These are phyloP conservation scores for Epichloe elymi DNA, from an alignment of 2,329 filamentous ascomycete species.

Conservation along the genomic window DNA sequence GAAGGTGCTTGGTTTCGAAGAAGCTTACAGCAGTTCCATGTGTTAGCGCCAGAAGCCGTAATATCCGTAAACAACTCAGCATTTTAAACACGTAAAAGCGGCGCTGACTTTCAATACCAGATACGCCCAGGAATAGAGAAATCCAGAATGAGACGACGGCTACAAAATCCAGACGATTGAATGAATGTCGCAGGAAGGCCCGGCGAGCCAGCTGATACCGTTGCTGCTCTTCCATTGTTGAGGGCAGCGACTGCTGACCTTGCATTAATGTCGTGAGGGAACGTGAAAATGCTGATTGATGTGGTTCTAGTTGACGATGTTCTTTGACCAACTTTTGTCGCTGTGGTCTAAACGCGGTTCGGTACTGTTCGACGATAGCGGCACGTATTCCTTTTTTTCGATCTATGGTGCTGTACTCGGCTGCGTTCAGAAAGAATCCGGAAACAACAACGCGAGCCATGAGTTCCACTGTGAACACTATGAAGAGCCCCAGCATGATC, in stretches of 20 bases:
- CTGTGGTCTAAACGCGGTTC: conserved; percentile 69
- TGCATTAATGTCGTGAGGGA: conserved; percentile 72
- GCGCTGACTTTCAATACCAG: conserved; percentile 51
- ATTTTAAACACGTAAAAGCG: conserved; percentile 89
- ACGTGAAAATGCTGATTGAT: conserved; percentile 55
- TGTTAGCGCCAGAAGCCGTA: conserved; percentile 81
- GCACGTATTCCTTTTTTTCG: conserved; percentile 60
- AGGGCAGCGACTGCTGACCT: conserved; percentile 39
- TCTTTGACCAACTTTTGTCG: conserved; percentile 54
- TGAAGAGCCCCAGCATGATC: conserved; percentile 69
- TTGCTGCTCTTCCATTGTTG: conserved; percentile 63
- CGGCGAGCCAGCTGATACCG: conserved; percentile 75
- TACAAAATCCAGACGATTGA: conserved; percentile 90
- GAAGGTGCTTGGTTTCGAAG: not conserved
- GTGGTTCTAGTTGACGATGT: conserved; percentile 30
- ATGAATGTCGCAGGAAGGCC: conserved; percentile 87
- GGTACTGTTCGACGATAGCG: conserved; percentile 63
- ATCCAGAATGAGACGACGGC: conserved; percentile 95
- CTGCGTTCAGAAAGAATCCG: conserved; percentile 79
- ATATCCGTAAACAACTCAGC: conserved; percentile 87
- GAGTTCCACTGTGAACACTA: conserved; percentile 80
- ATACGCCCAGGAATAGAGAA: conserved; percentile 60
- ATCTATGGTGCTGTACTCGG: conserved; percentile 85
- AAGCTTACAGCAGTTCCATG: conserved; percentile 72
- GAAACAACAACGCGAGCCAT: conserved; percentile 80